Evolutionary conservation across 2,329 filamentous ascomycete genomes (phyloP), one percentile per base, ranked within the genome.

Genomic region (Aspergillus pseudoglaucus): DNA sequence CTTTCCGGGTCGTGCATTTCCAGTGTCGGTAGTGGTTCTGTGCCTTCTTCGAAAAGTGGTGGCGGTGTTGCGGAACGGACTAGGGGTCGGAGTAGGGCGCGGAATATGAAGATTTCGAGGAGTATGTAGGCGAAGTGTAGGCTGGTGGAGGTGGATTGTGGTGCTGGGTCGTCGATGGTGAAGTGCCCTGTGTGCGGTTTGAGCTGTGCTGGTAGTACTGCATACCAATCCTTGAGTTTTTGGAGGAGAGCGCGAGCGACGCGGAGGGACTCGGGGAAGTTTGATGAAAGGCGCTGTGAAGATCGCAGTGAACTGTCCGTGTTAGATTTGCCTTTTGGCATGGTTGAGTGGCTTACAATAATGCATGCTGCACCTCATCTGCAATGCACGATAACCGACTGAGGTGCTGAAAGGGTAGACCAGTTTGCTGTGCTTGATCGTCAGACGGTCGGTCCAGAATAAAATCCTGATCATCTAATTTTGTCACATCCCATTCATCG

Each of bases 401-500:
- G 47, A 60, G 49, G 41, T 53, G 44, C 44, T 54, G 42, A 45
- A 61, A 56, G 41, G 47, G 43, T 30, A n/a, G 10, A n/a, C 18
- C 39, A 27, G 37, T 9, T 6, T 14, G 39, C 7, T 30, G 20
- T 25, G 20, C 5, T 9, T 15, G 14, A 37, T 12, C 20, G 30
- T 8, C 14, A 14, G 12, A 10, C n/a, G n/a, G 30, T 45, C 12
- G 9, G n/a, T 57, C 54, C 14, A 56, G 17, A 2, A 40, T 8
- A 39, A 62, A 62, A 38, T 62, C 60, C 7, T 47, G 27, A 20
- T 58, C 50, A 12, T 59, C 54, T 2, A 62, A 47, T 5, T 54
- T 47, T 7, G 48, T 49, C 17, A 60, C 57, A 46, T 59, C 55
- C 62, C 62, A 67, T 22, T 68, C 62, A 17, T 62, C 55, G 0